Conservation (phyloP, 495 filamentous ascomycete genomes). For the Annulohypoxylon bovei region DNA sequence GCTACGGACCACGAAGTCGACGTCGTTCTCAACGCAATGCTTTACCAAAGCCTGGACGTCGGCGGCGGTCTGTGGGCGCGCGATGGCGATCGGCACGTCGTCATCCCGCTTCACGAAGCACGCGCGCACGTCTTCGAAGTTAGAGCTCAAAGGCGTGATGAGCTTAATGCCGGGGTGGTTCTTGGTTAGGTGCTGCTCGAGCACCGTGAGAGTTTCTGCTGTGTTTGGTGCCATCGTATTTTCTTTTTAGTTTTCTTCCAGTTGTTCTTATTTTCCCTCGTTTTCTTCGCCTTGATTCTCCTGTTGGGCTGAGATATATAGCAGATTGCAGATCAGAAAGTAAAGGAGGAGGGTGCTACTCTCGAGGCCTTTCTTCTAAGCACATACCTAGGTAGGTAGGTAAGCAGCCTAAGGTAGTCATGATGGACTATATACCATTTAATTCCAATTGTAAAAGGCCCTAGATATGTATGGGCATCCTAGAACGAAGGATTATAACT, state of each 20-base stretch:
- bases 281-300: neutral
- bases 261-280: neutral
- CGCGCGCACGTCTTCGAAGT: conserved; percentile 1
- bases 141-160: neutral
- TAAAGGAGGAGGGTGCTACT: neutral
- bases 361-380: neutral
- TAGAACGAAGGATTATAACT: neutral
- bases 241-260: no score
- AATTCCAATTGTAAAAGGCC: neutral
- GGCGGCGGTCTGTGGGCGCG: neutral
- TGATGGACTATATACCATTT: neutral
- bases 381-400: neutral
- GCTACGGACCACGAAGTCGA: neutral
- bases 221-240: neutral
- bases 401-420: neutral
- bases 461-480: neutral
- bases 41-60: neutral
- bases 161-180: neutral
- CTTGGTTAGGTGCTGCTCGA: neutral
- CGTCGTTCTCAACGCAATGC: neutral
- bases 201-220: neutral
- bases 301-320: no score
- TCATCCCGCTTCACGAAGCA: neutral
- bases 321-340: no score
- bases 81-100: neutral